phyloP scores from a whole-genome alignment of 305 asterid species.

The Nicotiana rustica region DNA sequence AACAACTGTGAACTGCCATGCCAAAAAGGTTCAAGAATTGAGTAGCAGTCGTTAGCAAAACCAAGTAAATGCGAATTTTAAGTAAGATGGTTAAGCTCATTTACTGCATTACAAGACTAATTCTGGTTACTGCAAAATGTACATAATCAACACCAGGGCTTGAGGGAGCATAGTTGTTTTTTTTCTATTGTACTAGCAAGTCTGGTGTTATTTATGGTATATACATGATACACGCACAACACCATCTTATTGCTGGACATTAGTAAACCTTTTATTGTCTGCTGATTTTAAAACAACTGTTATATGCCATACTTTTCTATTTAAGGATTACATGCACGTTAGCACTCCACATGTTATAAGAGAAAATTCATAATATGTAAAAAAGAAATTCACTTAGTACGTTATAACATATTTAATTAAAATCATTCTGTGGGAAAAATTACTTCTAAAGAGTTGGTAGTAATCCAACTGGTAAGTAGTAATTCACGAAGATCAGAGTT shows the following conservation, averaged over 20 bases:
- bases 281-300: background rate
- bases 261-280: background rate
- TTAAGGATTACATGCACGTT: background rate
- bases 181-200: no score
- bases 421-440: background rate
- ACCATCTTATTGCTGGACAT: background rate
- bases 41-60: background rate
- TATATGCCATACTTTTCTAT: background rate
- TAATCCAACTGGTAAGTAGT: background rate
- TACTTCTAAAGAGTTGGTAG: background rate
- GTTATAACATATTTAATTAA: background rate
- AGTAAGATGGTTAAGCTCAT: background rate
- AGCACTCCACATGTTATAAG: background rate
- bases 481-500: background rate
- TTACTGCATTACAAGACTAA: background rate
- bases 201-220: background rate
- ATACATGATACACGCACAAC: background rate
- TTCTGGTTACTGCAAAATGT: background rate
- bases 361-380: background rate
- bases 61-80: background rate
- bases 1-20: background rate
- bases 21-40: background rate
- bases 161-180: background rate
- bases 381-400: background rate
- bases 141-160: background rate